phyloP scores from a whole-genome alignment of 1,284 basidiomycete species.

The Tilletia indica region DNA sequence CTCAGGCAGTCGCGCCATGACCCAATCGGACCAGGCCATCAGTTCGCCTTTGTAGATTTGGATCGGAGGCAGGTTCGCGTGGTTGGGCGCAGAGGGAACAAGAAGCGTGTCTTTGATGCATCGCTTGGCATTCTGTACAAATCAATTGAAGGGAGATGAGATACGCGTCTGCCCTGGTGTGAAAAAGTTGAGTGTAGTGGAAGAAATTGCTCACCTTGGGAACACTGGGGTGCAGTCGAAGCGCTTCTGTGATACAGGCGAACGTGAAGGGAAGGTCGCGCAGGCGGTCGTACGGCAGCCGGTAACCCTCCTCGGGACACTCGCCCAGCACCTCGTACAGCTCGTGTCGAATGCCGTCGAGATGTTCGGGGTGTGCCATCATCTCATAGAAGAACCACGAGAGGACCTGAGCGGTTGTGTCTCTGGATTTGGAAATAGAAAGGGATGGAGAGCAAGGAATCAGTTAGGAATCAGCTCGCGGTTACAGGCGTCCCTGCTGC shows the following conservation, averaged over 20 bases:
- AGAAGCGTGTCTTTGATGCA: conserved; percentile 41
- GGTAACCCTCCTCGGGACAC: conserved; percentile 19
- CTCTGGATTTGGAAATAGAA: neutral
- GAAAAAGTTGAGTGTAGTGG: no score
- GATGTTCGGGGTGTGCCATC: conserved; percentile 28
- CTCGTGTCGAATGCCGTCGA: conserved; percentile 33
- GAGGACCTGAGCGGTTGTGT: conserved; percentile 47
- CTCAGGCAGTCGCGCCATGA: conserved; percentile 39
- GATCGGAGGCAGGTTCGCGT: conserved; percentile 40
- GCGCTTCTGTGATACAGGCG: conserved; percentile 41
- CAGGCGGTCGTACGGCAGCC: conserved; percentile 41
- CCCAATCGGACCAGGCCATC: conserved; percentile 47
- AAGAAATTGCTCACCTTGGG: conserved; percentile 33
- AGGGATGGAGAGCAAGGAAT: no score
- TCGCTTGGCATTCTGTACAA: conserved; percentile 36
- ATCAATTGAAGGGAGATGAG: neutral
- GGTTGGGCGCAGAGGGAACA: conserved; percentile 35
- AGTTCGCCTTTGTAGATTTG: conserved; percentile 36
- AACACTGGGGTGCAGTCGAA: conserved; percentile 45
- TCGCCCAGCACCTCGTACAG: conserved; percentile 36
- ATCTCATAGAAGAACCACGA: conserved; percentile 44
- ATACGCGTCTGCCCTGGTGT: no score
- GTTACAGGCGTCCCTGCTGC: no score
- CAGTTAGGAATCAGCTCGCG: no score
- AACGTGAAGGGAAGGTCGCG: conserved; percentile 33